Base-by-base conservation (phyloP, 192 early-diverging fungal species). In the Pilaira anomala region DNA sequence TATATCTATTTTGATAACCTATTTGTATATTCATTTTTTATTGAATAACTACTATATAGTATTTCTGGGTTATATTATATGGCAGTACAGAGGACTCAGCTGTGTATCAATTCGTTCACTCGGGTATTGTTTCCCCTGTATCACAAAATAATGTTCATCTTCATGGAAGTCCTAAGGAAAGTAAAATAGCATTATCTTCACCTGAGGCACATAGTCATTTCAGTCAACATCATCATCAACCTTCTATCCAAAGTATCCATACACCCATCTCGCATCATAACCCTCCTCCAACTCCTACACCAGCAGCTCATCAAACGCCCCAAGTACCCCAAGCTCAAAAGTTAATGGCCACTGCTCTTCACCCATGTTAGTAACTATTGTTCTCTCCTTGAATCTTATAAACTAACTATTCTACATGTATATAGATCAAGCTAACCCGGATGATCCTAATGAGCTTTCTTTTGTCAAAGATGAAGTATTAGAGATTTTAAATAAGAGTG, bases 381-480 rank as follows among this genome's bases (percentile, higher is more conserved):
- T 36, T 3, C 22, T 25, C 21, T 3, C 19, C 25, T 42, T 21
- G 21, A 9, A 25, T 22, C 22, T 19, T 30, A 53, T 46, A 50
- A 48, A 36, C 14, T 65, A 62, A 21, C 21, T n/a, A 36, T 59
- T 29, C 45, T 58, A 39, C 39, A n/a, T 61, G 16, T n/a, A n/a
- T 54, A 49, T 67, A 86, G 87, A 98, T 73, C 83, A 88, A 13
- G 93, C 96, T 25, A 97, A 91, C 76, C 85, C 87, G 0, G 88
- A 89, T 22, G 96, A 98, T 77, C 89, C 89, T 13, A 92, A 93
- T 68, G 96, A 98, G 72, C 70, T 98, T 7, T 88, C 88, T 6
- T 94, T 97, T 77, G 63, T 62, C 7, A 98, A 98, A 73, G 91
- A 88, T 59, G 93, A 97, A 56, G 63, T 87, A 22, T 69, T 98